Evolutionary conservation across 1,284 basidiomycete species (phyloP), one percentile per base, ranked within the genome.

Genomic region (Phellopilus nigrolimitatus): DNA sequence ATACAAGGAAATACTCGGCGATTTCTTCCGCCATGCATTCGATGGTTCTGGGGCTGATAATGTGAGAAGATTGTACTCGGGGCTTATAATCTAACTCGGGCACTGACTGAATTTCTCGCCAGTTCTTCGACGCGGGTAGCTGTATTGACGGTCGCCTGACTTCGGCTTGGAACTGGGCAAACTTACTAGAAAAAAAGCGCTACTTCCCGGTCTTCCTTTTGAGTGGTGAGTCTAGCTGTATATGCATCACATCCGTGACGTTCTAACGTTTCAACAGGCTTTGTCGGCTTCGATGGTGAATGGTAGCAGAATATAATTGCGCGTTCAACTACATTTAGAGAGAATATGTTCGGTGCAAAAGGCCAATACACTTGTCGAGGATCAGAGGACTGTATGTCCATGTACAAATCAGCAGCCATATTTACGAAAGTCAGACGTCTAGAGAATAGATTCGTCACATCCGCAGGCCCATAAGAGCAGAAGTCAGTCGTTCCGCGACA

Each of bases 161-260:
- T 31, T 88, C 84, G 63, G 88, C 88, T 2, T 91, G 88, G 88
- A 88, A 91, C 63, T 91, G 88, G 88, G 91, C 88, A 67, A 79
- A 80, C 44, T 72, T 72, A 42, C 65, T 91, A 57, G 88, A 91
- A 70, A 91, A 88, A 71, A 91, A 91, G 69, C 72, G 80, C 49
- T 91, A 81, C 63, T 90, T 90, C 71, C 82, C 76, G 3, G 68
- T 89, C 21, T 91, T 91, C 64, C 69, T 91, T 57, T 68, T 91
- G 48, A 79, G 80, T 37, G 87, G 85, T 87, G 57, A 59, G 80
- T 65, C 47, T 17, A 22, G n/a, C 28, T 17, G 4, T 47, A 33
- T 34, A 22, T 25, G 34, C 34, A 31, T 37, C 7, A 30, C n/a
- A 49, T 43, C 38, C 15, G 4, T 42, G 22, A 5, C 52, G 17